These are phyloP conservation scores for Phalaenopsis equestris DNA, from an alignment of 106 monocot genomes.

Conservation along the genomic window DNA sequence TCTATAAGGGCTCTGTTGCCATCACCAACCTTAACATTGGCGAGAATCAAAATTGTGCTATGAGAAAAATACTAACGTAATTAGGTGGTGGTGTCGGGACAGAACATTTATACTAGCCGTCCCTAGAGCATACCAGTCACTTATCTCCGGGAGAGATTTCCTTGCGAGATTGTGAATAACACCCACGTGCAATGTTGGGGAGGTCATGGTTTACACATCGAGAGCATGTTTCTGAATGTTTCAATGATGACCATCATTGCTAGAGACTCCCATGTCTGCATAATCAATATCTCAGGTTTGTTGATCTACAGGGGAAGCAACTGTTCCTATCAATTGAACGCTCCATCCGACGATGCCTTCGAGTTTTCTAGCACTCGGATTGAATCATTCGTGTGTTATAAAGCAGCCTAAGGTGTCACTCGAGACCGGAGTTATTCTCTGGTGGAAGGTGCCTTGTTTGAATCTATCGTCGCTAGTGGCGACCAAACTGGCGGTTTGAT, in stretches of 20 bases:
- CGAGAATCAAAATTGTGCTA: constrained; percentile 51
- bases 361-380: constrained; percentile 59
- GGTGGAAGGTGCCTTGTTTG: constrained; percentile 26
- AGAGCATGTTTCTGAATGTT: constrained; percentile 21
- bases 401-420: constrained; percentile 23
- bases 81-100: constrained; percentile 53
- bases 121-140: constrained; percentile 38
- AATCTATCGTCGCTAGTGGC: constrained; percentile 54
- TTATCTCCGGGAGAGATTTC: constrained; percentile 69
- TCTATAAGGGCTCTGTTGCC: constrained; percentile 35
- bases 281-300: constrained; percentile 22
- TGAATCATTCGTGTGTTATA: constrained; percentile 62
- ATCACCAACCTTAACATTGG: constrained; percentile 52
- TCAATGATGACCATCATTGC: constrained; percentile 50
- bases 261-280: constrained; percentile 62
- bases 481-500: constrained; percentile 67
- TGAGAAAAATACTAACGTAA: constrained; percentile 4
- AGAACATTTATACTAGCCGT: constrained; percentile 15
- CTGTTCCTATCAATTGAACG: constrained; percentile 24
- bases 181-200: constrained; percentile 62
- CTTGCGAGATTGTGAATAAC: constrained; percentile 41
- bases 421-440: constrained; percentile 7
- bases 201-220: constrained; percentile 9
- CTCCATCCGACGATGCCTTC: constrained; percentile 12
- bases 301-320: constrained; percentile 43